These are phyloP conservation scores for Asterella californica DNA, from an alignment of 225 moss, liverwort and hornwort genomes.

Conservation along the genomic window DNA sequence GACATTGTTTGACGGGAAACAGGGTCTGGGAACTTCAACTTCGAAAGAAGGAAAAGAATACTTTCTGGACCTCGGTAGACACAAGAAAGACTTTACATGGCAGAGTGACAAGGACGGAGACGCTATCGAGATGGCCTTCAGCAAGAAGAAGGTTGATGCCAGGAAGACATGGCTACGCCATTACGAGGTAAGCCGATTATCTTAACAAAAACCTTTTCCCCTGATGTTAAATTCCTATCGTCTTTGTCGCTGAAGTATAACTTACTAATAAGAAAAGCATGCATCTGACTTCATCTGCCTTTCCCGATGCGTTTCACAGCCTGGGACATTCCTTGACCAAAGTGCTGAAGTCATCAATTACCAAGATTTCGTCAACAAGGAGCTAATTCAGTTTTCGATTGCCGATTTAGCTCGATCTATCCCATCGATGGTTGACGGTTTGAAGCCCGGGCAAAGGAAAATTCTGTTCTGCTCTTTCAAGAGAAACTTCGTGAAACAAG, in stretches of 20 bases:
- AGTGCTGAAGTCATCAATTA: constrained; percentile 71
- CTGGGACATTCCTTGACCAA: constrained; percentile 95
- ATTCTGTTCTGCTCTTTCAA: constrained; percentile 91
- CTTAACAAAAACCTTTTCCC: not conserved
- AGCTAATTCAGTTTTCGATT: constrained; percentile 91
- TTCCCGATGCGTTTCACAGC: constrained; percentile 40
- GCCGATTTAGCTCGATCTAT: constrained; percentile 92
- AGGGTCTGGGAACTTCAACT: constrained; percentile 96
- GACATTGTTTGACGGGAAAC: not conserved
- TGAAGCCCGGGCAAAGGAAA: constrained; percentile 98
- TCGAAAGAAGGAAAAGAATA: constrained; percentile 95
- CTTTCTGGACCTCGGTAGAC: constrained; percentile 69
- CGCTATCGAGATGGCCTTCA: constrained; percentile 99
- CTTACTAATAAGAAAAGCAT: not conserved
- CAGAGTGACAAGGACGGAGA: constrained; percentile 75
- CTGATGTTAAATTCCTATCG: not conserved
- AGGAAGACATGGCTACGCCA: constrained; percentile 95
- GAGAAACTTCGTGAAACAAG: constrained; percentile 78
- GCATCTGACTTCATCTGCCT: not conserved
- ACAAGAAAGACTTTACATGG: constrained; percentile 89
- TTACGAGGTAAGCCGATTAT: constrained; percentile 55
- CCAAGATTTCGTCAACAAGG: constrained; percentile 94
- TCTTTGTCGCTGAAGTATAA: not conserved
- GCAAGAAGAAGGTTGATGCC: constrained; percentile 94
- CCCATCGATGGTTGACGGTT: constrained; percentile 96